phyloP scores from a whole-genome alignment of 1,284 basidiomycete species.

The Grifola frondosa region DNA sequence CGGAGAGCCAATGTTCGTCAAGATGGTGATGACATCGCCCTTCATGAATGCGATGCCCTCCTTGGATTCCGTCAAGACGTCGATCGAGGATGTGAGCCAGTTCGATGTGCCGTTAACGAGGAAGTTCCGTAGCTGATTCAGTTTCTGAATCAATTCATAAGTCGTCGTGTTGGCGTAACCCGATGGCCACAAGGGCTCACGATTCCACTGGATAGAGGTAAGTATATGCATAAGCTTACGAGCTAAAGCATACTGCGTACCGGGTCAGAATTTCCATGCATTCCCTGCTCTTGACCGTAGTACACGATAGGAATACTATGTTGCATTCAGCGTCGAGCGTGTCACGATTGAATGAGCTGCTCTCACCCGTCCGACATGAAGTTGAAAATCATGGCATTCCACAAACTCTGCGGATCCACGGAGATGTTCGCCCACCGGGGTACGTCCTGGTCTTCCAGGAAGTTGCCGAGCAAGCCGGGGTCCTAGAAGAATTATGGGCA shows the following conservation, averaged over 20 bases:
- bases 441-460: slow-evolving; percentile 61
- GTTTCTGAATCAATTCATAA: slow-evolving; percentile 58
- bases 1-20: slow-evolving; percentile 79
- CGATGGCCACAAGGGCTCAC: slow-evolving; percentile 77
- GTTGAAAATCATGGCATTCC: slow-evolving; percentile 37
- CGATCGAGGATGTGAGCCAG: slow-evolving; percentile 58
- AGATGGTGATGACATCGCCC: slow-evolving; percentile 64
- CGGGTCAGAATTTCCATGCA: slow-evolving; percentile 39
- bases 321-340: slow-evolving; percentile 18
- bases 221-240: background rate
- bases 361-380: slow-evolving; percentile 35
- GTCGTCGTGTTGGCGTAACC: slow-evolving; percentile 61
- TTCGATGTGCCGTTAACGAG: slow-evolving; percentile 54
- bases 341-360: slow-evolving; percentile 14
- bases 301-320: slow-evolving; percentile 56
- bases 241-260: background rate
- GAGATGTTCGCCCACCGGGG: slow-evolving; percentile 48
- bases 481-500: slow-evolving; percentile 19
- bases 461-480: slow-evolving; percentile 46
- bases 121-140: slow-evolving; percentile 74
- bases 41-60: slow-evolving; percentile 72
- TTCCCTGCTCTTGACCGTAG: slow-evolving; percentile 55
- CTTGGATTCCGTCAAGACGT: slow-evolving; percentile 57
- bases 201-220: slow-evolving; percentile 52
- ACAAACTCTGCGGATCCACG: slow-evolving; percentile 36